Conservation (phyloP, 805 yeast genomes). For the Wickerhamiella sorbophila region DNA sequence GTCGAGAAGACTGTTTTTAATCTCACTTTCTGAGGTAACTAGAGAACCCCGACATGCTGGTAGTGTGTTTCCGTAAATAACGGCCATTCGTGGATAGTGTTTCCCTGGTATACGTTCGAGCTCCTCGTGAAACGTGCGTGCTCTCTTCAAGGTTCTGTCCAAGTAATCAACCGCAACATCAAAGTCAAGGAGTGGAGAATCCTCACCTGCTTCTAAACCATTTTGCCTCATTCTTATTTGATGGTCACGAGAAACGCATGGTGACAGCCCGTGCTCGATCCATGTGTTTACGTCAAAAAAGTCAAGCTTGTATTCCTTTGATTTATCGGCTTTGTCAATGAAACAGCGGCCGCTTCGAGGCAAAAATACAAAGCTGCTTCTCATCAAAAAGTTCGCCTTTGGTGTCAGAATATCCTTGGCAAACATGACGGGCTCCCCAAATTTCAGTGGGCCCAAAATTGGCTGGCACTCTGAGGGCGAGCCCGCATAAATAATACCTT, state of each 20-base stretch:
- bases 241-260: constrained; percentile 38
- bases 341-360: constrained; percentile 63
- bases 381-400: constrained; percentile 77
- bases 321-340: constrained; percentile 33
- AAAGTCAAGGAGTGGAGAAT: constrained; percentile 8
- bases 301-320: constrained; percentile 35
- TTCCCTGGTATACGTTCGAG: constrained; percentile 34
- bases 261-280: constrained; percentile 62
- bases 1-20: constrained; percentile 55
- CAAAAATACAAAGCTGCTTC: constrained; percentile 65
- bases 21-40: constrained; percentile 46
- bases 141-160: constrained; percentile 40
- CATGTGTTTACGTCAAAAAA: constrained; percentile 69
- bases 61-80: constrained; percentile 65
- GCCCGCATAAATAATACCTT: constrained; percentile 72
- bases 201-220: constrained; percentile 5
- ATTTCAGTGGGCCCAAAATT: constrained; percentile 71
- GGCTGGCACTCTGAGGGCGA: constrained; percentile 74
- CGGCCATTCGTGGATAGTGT: constrained; percentile 68
- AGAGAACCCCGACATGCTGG: constrained; percentile 77
- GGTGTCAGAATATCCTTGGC: constrained; percentile 63
- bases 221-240: constrained; percentile 8
- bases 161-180: constrained; percentile 55
- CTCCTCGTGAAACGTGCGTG: constrained; percentile 43
- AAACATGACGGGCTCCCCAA: constrained; percentile 65